Evolutionary conservation across 257 asterid genomes (phyloP).

Genomic region (Cinchona pubescens): DNA sequence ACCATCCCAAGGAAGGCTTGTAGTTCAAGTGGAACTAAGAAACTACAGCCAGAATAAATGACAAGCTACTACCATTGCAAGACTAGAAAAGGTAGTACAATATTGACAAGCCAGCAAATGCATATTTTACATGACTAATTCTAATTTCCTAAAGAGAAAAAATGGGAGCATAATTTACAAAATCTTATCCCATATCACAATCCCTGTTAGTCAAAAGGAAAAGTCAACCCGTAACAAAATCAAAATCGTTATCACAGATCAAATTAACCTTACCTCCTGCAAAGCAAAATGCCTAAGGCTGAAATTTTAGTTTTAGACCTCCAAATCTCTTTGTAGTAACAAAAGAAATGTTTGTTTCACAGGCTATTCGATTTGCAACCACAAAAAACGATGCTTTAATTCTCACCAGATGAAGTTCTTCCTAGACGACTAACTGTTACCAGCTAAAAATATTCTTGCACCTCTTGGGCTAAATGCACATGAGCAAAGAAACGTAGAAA

Average conservation of each 20-base stretch:
- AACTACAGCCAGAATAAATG: neutral
- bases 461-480: neutral
- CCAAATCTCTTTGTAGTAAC: neutral
- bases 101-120: neutral
- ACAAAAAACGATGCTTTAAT: neutral
- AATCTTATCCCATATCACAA: neutral
- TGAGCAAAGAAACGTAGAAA: neutral
- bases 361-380: neutral
- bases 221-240: neutral
- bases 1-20: neutral
- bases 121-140: neutral
- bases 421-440: neutral
- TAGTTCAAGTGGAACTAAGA: slow-evolving; percentile 1
- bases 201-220: neutral
- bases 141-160: neutral
- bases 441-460: neutral
- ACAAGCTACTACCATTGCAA: neutral
- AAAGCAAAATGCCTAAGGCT: neutral
- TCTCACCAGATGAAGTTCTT: neutral
- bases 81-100: neutral
- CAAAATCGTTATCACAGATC: neutral
- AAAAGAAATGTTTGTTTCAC: neutral
- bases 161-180: neutral
- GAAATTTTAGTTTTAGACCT: neutral
- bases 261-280: neutral